Conservation (phyloP, 441 rosid genomes). For the Erysimum pusillum region DNA sequence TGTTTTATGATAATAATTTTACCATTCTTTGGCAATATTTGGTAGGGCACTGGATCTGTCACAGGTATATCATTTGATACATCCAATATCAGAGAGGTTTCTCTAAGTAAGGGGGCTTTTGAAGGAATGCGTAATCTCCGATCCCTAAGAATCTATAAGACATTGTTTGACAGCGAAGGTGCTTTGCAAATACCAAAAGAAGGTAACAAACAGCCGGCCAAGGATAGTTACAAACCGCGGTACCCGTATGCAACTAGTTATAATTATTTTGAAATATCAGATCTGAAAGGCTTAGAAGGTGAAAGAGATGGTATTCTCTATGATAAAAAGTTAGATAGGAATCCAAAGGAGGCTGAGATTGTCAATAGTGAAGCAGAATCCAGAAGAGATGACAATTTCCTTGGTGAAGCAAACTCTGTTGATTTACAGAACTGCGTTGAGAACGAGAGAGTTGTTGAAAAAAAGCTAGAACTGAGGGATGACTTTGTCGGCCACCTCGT, state of each 20-base stretch:
- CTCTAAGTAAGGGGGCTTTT: neutral
- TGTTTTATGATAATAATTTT: neutral
- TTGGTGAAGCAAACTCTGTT: neutral
- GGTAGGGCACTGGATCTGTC: constrained; percentile 13
- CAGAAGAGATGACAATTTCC: neutral
- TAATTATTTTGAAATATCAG: too few species aligned
- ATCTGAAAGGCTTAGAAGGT: too few species aligned
- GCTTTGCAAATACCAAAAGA: neutral
- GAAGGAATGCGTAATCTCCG: constrained; percentile 1
- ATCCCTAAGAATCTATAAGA: neutral
- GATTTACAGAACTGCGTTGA: too few species aligned
- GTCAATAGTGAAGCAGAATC: too few species aligned
- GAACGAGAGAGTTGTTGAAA: neutral
- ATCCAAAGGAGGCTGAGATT: too few species aligned
- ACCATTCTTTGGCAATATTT: neutral
- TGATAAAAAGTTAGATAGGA: too few species aligned
- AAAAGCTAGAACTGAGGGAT: too few species aligned
- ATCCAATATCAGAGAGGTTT: neutral
- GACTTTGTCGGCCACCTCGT: neutral
- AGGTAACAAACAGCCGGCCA: too few species aligned
- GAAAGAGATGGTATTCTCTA: too few species aligned
- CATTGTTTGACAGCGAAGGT: too few species aligned
- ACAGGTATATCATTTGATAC: constrained; percentile 21
- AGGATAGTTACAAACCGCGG: too few species aligned
- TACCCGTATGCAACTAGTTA: too few species aligned